Base-by-base conservation (phyloP, 768 basidiomycete genomes). In the Rubroboletus pulcherrimus region DNA sequence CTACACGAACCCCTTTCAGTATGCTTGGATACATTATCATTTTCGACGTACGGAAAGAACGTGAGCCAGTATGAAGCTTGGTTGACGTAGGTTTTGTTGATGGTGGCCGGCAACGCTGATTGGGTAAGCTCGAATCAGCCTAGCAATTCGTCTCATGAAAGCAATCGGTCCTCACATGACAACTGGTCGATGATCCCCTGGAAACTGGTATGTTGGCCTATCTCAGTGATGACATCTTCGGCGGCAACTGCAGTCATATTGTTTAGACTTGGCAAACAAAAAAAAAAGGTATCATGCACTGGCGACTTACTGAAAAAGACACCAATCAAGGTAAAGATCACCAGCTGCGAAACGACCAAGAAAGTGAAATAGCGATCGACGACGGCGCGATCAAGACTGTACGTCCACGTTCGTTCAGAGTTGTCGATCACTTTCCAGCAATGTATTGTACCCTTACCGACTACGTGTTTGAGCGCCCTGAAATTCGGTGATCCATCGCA, bases 41-140 rank as follows among this genome's bases (percentile, higher is more conserved):
- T 17, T 29, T 41, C 21, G 17, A 76, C 88, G n/a, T 69, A 93
- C 87, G 94, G 93, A 78, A 95, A 92, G 77, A 86, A 95, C 4
- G 92, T 96, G 49, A 96, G 74, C 92, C 93, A 96, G 72, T 89
- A 97, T 21, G 89, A 91, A 8, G 88, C 79, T 66, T 98, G 96
- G 64, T 89, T 83, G 63, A 98, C 86, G 64, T 98, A 99, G 0
- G 95, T 93, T 48, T 76, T 74, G 66, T 97, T 91, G 65, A 98
- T 91, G 5, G 72, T 80, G 19, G 70, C 74, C 14, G 89, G 91
- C 21, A 92, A 78, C 37, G 77, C 89, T 91, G 48, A 75, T 86
- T 84, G 37, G 9, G 21, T n/a, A 49, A 49, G 29, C 26, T 30
- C n/a, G 31, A n/a, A 21, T 61, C 33, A 58, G 46, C 31, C 30